Evolutionary conservation across 2,329 filamentous ascomycete genomes (phyloP).

Genomic region (Cladosporium oxysporum): DNA sequence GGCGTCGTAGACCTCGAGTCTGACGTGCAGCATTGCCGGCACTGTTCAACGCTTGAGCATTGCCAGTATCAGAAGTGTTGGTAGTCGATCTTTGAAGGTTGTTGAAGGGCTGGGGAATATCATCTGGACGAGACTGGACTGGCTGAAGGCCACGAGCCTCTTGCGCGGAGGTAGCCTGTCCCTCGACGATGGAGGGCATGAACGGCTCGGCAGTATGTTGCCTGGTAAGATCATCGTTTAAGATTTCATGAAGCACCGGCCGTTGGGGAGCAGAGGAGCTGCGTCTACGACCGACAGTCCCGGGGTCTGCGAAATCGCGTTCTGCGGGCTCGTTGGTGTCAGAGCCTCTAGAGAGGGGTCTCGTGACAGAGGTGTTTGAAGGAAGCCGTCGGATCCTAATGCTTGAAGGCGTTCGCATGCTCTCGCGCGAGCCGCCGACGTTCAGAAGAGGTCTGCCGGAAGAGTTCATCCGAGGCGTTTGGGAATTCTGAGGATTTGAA

Average conservation of each 20-base stretch:
- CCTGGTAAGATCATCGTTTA: conserved; percentile 27
- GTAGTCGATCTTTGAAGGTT: conserved; percentile 10
- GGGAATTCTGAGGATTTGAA: conserved; percentile 2
- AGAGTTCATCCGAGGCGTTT: conserved; percentile 1
- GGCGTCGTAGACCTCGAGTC: conserved; percentile 29
- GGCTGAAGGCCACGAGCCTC: conserved; percentile 18
- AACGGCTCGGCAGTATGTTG: conserved; percentile 30
- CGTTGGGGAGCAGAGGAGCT: conserved; percentile 37
- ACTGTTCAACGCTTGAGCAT: conserved; percentile 30
- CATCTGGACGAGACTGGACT: conserved; percentile 11
- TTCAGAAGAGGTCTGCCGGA: conserved; percentile 3
- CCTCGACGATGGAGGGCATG: conserved; percentile 35
- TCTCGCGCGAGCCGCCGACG: conserved; percentile 30
- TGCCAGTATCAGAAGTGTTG: conserved; percentile 11
- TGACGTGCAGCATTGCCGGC: conserved; percentile 32
- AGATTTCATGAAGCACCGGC: conserved; percentile 23
- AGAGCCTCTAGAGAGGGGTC: conserved; percentile 18
- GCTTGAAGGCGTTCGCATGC: conserved; percentile 34
- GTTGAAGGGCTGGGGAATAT: background rate
- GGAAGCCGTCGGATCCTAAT: conserved; percentile 37
- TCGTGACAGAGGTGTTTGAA: conserved; percentile 22
- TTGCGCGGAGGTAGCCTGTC: conserved; percentile 23
- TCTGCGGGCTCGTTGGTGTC: conserved; percentile 19
- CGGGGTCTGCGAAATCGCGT: conserved; percentile 19
- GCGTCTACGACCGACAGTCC: conserved; percentile 30